phyloP scores from a whole-genome alignment of 2,329 filamentous ascomycete genomes.

The Pyricularia pennisetigena region DNA sequence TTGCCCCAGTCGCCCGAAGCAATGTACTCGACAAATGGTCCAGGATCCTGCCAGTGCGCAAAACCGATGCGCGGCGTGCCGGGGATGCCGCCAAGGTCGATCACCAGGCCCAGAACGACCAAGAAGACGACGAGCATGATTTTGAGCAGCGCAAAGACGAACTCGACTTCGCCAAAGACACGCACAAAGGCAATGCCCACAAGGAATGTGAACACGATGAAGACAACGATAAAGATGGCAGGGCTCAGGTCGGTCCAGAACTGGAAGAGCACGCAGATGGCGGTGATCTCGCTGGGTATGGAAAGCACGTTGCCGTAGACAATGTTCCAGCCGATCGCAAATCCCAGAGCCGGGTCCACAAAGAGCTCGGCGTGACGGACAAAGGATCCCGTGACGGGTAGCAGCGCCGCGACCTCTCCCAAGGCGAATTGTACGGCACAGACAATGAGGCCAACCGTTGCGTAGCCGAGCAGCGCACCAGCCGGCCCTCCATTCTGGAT shows the following conservation, averaged over 20 bases:
- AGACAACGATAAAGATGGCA: slow-evolving; percentile 39
- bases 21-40: slow-evolving; percentile 55
- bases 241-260: slow-evolving; percentile 57
- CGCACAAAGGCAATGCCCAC: slow-evolving; percentile 49
- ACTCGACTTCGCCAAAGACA: slow-evolving; percentile 50
- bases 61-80: slow-evolving; percentile 63
- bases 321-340: slow-evolving; percentile 40
- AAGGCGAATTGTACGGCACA: slow-evolving; percentile 22
- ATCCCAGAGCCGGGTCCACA: slow-evolving; percentile 47
- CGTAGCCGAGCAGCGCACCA: slow-evolving; percentile 22
- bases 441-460: slow-evolving; percentile 22
- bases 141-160: slow-evolving; percentile 50
- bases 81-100: slow-evolving; percentile 58
- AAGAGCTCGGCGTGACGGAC: slow-evolving; percentile 46
- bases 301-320: slow-evolving; percentile 15
- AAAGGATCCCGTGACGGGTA: slow-evolving; percentile 25
- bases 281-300: slow-evolving; percentile 37
- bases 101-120: slow-evolving; percentile 65
- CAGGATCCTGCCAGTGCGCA: slow-evolving; percentile 58
- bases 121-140: slow-evolving; percentile 66
- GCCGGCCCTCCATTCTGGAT: slow-evolving; percentile 13
- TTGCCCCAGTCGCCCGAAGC: slow-evolving; percentile 42
- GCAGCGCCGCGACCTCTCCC: slow-evolving; percentile 24
- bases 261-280: slow-evolving; percentile 46
- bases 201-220: slow-evolving; percentile 41